Conservation (phyloP, 768 basidiomycete species). For the Collybiopsis confluens region DNA sequence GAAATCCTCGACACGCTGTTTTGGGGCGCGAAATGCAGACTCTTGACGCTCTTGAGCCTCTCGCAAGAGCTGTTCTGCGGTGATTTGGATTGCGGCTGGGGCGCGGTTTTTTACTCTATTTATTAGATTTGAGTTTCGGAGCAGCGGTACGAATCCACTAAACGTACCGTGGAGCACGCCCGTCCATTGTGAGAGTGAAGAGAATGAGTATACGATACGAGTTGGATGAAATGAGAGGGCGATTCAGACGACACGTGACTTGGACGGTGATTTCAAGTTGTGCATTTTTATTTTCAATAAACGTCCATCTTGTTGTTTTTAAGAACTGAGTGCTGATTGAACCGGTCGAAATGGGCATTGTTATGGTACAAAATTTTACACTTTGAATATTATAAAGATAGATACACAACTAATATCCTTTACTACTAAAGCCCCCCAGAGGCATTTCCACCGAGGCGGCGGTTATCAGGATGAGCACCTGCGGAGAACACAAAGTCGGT, state of each 20-base stretch:
- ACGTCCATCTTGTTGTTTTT: no score
- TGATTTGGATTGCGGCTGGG: constrained; percentile 95
- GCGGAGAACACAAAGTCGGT: not conserved
- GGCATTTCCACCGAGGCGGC: constrained; percentile 22
- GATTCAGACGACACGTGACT: no score
- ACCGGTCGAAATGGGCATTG: no score
- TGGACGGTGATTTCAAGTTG: no score
- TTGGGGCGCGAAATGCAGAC: constrained; percentile 84
- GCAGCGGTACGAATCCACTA: not conserved
- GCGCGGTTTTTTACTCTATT: constrained; percentile 91
- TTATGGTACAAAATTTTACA: no score
- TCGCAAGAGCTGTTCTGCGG: constrained; percentile 94
- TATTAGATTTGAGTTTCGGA: constrained; percentile 5
- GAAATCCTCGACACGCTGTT: constrained; percentile 94
- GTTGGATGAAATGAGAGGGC: no score
- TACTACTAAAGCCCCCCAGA: no score
- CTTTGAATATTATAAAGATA: no score
- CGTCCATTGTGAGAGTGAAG: constrained; percentile 66
- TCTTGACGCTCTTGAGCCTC: constrained; percentile 99
- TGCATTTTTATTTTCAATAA: no score
- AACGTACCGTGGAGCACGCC: constrained; percentile 67
- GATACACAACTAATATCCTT: no score
- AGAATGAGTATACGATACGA: not conserved
- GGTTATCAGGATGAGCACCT: constrained; percentile 29
- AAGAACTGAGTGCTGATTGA: no score